A percentile compares a stretch with the other conserved stretches of the same genome.
Conservation (phyloP, 495 filamentous ascomycete genomes). For the Podospora didyma region DNA sequence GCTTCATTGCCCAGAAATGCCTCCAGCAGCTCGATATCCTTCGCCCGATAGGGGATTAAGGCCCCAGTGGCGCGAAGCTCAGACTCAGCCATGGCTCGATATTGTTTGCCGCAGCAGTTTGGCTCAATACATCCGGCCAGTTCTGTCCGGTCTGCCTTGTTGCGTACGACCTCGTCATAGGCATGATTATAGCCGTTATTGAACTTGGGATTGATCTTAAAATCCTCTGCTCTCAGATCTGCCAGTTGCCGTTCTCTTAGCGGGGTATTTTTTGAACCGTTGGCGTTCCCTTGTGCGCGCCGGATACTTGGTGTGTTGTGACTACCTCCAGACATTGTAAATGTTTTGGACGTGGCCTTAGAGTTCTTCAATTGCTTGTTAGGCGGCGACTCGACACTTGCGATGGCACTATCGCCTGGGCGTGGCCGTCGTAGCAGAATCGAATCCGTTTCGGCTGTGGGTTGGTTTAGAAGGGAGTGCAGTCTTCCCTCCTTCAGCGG, state of each 20-base stretch:
- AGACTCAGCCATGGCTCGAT: constrained; percentile 59
- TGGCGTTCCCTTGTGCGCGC: background rate
- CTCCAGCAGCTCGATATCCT: constrained; percentile 56
- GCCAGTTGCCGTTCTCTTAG: constrained; percentile 52
- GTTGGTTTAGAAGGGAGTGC: constrained; percentile 11
- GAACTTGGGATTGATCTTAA: constrained; percentile 74
- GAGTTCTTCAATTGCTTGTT: background rate
- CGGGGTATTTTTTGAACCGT: constrained; percentile 26
- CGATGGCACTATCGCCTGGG: background rate
- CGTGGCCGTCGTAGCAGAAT: background rate
- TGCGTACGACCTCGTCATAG: constrained; percentile 71
- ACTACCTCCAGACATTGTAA: background rate
- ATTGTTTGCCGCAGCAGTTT: constrained; percentile 71
- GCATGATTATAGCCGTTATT: constrained; percentile 74
- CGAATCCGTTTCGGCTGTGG: constrained; percentile 1
- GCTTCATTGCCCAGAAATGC: constrained; percentile 62
- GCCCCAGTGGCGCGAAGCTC: constrained; percentile 30
- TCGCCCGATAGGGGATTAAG: constrained; percentile 22
- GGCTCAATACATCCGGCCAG: constrained; percentile 73
- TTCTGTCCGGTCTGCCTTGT: constrained; percentile 66
- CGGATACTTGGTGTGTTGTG: constrained; percentile 1
- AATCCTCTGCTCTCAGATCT: constrained; percentile 58
- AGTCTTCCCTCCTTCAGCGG: constrained; percentile 3
- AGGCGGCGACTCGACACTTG: background rate
- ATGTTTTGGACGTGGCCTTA: background rate